Evolutionary conservation across 331 rosid genomes (phyloP).

Genomic region (Quercus tomentella): DNA sequence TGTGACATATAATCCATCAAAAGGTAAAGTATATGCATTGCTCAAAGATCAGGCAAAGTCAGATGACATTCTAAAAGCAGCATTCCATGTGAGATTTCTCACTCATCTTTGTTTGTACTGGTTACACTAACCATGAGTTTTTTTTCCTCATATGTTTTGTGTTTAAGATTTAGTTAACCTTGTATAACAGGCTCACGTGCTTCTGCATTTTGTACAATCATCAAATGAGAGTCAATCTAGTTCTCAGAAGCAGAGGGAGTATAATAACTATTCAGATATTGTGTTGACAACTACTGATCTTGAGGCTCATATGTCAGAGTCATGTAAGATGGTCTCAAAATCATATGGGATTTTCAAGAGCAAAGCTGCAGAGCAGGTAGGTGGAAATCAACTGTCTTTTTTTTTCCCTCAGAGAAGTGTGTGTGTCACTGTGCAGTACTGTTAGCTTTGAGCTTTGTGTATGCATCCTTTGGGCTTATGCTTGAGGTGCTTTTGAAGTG

Average conservation of each 20-base stretch:
- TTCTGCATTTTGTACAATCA: constrained; percentile 64
- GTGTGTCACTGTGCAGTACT: not conserved
- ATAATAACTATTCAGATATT: constrained; percentile 24
- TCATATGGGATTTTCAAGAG: constrained; percentile 74
- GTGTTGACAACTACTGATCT: constrained; percentile 42
- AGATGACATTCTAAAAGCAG: constrained; percentile 96
- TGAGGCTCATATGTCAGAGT: constrained; percentile 63
- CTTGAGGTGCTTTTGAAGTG: not conserved
- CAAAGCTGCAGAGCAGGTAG: constrained; percentile 84
- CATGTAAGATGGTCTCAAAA: constrained; percentile 70
- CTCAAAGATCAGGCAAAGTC: constrained; percentile 93
- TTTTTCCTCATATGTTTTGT: not conserved
- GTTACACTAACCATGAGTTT: not conserved
- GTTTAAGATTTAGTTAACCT: constrained; percentile 12
- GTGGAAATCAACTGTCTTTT: constrained; percentile 16
- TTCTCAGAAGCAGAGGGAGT: constrained; percentile 41
- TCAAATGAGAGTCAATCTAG: constrained; percentile 30
- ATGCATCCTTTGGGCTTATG: not conserved
- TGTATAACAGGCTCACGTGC: constrained; percentile 85
- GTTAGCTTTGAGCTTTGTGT: not conserved
- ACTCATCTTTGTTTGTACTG: constrained; percentile 7
- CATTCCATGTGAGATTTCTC: constrained; percentile 80
- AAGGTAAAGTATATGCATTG: constrained; percentile 83
- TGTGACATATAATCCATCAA: constrained; percentile 82
- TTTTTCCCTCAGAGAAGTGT: not conserved